These are phyloP conservation scores for Psidium friedrichsthalianum DNA, from an alignment of 345 rosid genomes.

Conservation along the genomic window DNA sequence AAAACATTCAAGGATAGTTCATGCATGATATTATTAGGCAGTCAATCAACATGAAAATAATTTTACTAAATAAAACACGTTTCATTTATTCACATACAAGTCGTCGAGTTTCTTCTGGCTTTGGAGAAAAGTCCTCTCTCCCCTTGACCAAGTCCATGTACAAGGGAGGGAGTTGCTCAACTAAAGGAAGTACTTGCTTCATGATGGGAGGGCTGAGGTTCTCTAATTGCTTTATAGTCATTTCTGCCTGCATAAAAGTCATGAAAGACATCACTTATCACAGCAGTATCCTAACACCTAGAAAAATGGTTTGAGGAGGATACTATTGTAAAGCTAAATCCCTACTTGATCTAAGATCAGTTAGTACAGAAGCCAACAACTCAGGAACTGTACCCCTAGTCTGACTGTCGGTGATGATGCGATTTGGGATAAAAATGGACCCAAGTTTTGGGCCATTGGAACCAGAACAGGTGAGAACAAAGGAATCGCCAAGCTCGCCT, in stretches of 20 bases:
- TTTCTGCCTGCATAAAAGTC: constrained; percentile 65
- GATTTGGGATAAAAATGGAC: constrained; percentile 75
- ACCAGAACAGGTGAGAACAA: constrained; percentile 93
- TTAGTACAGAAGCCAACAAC: not conserved
- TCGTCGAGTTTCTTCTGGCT: constrained; percentile 92
- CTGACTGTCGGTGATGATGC: constrained; percentile 70
- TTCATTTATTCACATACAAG: constrained; percentile 45
- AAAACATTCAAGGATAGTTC: not conserved
- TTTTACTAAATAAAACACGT: not conserved
- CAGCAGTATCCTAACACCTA: not conserved
- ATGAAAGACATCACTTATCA: not conserved
- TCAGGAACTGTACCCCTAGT: constrained; percentile 50
- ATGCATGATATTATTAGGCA: not conserved
- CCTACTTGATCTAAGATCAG: not conserved
- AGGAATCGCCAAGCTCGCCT: constrained; percentile 83
- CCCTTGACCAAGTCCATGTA: constrained; percentile 92
- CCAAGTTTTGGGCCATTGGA: constrained; percentile 88
- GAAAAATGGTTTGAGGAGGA: not conserved
- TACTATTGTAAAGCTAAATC: not conserved
- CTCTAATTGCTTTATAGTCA: constrained; percentile 87
- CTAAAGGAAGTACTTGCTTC: constrained; percentile 92
- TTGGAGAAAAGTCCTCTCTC: constrained; percentile 90
- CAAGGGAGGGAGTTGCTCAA: constrained; percentile 93
- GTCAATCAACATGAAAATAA: not conserved
- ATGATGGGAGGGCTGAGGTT: constrained; percentile 83